phyloP scores from a whole-genome alignment of 2,329 filamentous ascomycete genomes.

The Monilinia fructigena region DNA sequence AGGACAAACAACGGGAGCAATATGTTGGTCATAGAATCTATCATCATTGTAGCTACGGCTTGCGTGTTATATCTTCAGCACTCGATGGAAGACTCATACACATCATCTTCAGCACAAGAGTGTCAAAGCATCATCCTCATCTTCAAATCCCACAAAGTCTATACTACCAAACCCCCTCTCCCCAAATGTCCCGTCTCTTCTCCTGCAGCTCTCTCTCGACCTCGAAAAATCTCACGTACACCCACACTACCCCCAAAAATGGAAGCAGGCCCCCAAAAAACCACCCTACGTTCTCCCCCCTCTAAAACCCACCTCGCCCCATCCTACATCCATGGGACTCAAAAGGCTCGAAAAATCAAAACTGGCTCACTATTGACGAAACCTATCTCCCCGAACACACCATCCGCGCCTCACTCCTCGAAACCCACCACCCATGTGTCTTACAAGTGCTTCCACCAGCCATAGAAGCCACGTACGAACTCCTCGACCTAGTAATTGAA shows the following conservation, averaged over 20 bases:
- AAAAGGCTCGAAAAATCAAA: conserved; percentile 46
- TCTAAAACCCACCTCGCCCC: conserved; percentile 13
- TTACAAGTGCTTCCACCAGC: conserved; percentile 47
- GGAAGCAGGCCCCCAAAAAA: background rate
- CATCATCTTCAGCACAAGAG: background rate
- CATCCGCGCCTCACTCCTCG: conserved; percentile 45
- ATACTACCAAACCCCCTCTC: background rate
- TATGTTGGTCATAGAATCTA: conserved; percentile 17
- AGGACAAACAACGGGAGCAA: conserved; percentile 9
- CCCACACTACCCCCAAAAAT: background rate
- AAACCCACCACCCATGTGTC: conserved; percentile 43
- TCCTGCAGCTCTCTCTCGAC: conserved; percentile 2
- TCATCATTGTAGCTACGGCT: conserved; percentile 8
- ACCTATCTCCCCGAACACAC: conserved; percentile 47
- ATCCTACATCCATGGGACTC: conserved; percentile 49
- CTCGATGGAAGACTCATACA: background rate
- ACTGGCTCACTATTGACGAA: conserved; percentile 51
- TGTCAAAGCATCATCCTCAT: background rate
- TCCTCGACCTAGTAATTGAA: conserved; percentile 46
- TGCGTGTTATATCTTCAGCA: conserved; percentile 16
- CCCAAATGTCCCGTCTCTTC: conserved; percentile 3
- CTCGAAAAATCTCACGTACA: background rate
- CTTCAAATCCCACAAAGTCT: background rate
- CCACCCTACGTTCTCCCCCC: conserved; percentile 11
- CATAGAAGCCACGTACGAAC: conserved; percentile 47